Evolutionary conservation across 345 rosid species (phyloP).

Genomic region (Salix caprea): DNA sequence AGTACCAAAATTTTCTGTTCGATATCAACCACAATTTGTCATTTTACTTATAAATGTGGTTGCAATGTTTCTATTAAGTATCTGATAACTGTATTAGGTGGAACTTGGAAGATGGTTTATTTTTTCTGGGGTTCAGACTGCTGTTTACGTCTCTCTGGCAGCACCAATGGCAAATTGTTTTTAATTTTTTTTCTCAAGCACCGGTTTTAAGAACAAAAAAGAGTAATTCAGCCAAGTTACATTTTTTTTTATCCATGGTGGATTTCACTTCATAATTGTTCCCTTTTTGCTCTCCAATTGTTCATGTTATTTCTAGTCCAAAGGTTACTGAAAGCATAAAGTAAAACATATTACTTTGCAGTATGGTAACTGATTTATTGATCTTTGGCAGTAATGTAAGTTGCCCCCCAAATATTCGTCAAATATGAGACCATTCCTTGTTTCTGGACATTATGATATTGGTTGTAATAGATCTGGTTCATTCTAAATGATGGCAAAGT

Average conservation of each 20-base stretch:
- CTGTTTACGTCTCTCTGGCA: not conserved
- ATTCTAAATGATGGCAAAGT: not conserved
- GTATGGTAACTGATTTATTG: not conserved
- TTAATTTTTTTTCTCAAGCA: not conserved
- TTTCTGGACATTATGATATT: not conserved
- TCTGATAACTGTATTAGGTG: not conserved
- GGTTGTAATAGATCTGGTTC: not conserved
- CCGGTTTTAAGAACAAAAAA: not conserved
- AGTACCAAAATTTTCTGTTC: constrained; percentile 29
- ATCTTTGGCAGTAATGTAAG: not conserved
- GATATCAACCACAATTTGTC: not conserved
- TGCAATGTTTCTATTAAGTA: constrained; percentile 3
- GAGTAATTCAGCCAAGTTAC: not conserved
- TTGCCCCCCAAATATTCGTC: not conserved
- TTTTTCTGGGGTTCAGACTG: not conserved
- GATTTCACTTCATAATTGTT: not conserved
- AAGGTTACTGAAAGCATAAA: not conserved
- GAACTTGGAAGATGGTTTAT: constrained; percentile 3
- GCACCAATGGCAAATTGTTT: not conserved
- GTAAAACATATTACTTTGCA: not conserved
- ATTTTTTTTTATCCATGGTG: not conserved
- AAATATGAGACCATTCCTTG: not conserved
- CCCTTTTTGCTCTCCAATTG: not conserved
- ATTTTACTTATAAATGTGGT: constrained; percentile 3
- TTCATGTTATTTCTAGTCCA: not conserved